A percentile compares a stretch with the other conserved stretches of the same genome.
Conservation (phyloP, 148 eudicot genomes). For the Persicaria tinctoria region DNA sequence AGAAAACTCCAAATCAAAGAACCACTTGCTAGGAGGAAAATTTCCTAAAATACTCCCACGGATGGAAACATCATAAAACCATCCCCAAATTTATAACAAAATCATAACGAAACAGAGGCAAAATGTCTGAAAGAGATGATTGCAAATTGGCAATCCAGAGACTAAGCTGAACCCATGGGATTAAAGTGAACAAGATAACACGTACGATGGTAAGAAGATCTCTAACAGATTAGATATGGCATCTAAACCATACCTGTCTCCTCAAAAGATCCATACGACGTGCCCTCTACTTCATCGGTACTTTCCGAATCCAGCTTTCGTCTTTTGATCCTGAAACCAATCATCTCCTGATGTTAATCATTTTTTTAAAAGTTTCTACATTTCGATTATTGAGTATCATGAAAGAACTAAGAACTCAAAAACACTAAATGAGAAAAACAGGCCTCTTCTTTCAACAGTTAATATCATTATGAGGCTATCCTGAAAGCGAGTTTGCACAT, state of each 20-base stretch:
- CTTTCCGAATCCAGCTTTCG: constrained; percentile 47
- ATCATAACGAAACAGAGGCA: neutral
- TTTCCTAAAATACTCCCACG: neutral
- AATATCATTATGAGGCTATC: neutral
- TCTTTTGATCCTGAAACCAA: constrained; percentile 45
- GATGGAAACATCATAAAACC: neutral
- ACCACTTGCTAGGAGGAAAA: neutral
- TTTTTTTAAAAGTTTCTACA: neutral
- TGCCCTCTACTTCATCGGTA: constrained; percentile 19
- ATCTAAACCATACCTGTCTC: constrained; percentile 24
- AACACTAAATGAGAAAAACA: neutral
- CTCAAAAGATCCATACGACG: constrained; percentile 23
- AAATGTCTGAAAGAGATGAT: neutral
- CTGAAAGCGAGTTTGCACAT: neutral
- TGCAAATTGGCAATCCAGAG: neutral
- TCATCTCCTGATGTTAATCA: neutral
- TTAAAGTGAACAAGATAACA: neutral
- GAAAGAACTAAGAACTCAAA: neutral
- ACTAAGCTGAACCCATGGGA: neutral
- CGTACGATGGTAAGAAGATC: neutral
- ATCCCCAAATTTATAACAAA: neutral
- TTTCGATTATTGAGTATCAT: neutral
- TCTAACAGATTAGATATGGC: neutral
- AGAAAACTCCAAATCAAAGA: neutral
- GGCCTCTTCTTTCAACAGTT: neutral